Percentiles rank a stretch among this genome's conserved stretches.
These are phyloP conservation scores for Entomortierella lignicola DNA, from an alignment of 192 early-diverging fungal genomes.

Conservation along the genomic window DNA sequence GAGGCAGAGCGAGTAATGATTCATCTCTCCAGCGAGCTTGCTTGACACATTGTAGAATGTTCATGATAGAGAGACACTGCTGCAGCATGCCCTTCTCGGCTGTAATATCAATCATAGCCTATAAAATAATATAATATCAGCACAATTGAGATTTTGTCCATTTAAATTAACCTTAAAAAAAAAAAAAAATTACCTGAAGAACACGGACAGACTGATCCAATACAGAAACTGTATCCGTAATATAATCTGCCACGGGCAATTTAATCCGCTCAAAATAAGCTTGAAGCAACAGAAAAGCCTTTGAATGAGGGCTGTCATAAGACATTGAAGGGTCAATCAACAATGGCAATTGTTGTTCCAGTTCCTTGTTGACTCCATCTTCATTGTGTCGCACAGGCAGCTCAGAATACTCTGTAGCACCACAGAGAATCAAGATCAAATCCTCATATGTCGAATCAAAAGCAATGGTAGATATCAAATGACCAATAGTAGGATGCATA, in stretches of 20 bases:
- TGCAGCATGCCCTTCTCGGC: slow-evolving; percentile 76
- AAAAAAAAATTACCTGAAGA: slow-evolving; percentile 60
- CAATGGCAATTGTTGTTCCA: slow-evolving; percentile 79
- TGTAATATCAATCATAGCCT: slow-evolving; percentile 93
- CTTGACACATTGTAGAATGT: slow-evolving; percentile 91
- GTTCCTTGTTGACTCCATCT: slow-evolving; percentile 86
- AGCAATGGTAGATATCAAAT: slow-evolving; percentile 70
- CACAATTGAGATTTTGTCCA: background rate
- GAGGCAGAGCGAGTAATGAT: slow-evolving; percentile 81
- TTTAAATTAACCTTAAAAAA: background rate
- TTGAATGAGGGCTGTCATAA: slow-evolving; percentile 90
- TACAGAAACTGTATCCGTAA: slow-evolving; percentile 90
- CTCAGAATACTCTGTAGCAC: slow-evolving; percentile 90
- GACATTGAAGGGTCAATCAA: slow-evolving; percentile 66
- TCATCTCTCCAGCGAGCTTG: slow-evolving; percentile 87
- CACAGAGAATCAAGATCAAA: slow-evolving; percentile 82
- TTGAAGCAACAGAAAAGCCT: slow-evolving; percentile 91
- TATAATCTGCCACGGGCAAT: slow-evolving; percentile 90
- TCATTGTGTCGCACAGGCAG: slow-evolving; percentile 96
- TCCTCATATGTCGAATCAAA: slow-evolving; percentile 63
- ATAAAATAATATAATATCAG: slow-evolving; percentile 9
- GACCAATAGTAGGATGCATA: slow-evolving; percentile 80
- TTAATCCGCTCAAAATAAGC: slow-evolving; percentile 83
- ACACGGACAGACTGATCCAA: slow-evolving; percentile 94
- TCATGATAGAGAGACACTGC: slow-evolving; percentile 79